Base-by-base conservation (phyloP, 306 rosid genomes). In the Bauhinia variegata region DNA sequence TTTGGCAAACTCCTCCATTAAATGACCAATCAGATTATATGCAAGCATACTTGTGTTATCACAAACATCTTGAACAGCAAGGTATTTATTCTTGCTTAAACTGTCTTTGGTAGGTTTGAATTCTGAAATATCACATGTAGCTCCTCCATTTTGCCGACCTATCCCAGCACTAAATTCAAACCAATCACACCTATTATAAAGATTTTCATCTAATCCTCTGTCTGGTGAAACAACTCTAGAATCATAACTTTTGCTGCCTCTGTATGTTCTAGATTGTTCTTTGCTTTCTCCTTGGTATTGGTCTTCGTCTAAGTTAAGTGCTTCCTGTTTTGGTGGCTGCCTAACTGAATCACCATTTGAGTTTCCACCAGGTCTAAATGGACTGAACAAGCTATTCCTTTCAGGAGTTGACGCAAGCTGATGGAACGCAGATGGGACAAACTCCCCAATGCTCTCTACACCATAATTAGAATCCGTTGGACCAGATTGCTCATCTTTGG, bases 11-110 rank as follows among this genome's bases (percentile, higher is more conserved):
- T 79, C 82, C 59, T 74, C 71, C 75, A 93, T 62, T 77, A 88
- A 19, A 60, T 54, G 86, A 68, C 95, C 95, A 50, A 85, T 47
- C 55, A 89, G 76, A 68, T 86, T 82, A 82, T 84, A 80, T 43
- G 91, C 83, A 70, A 78, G 63, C 86, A 85, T 70, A 67, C 97
- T 82, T 15, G 96, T 83, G 79, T 84, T 84, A 49, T 93, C 97
- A 81, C 91, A 88, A 56, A 70, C 78, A 53, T 85, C 87, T 76
- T 93, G 98, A 73, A 76, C 53, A 16, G 77, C 71, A 23, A 93
- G 87, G 76, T 90, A 88, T 18, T 76, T 74, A 72, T 93, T 89
- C 68, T 76, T 77, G 68, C 65, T 57, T 10, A 63, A 51, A 14
- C 50, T 58, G 63, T 68, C 32, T 31, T 65, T 60, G 17, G 51